Evolutionary conservation across 129 eudicot genomes (phyloP).

Genomic region (Scalesia atractyloides): DNA sequence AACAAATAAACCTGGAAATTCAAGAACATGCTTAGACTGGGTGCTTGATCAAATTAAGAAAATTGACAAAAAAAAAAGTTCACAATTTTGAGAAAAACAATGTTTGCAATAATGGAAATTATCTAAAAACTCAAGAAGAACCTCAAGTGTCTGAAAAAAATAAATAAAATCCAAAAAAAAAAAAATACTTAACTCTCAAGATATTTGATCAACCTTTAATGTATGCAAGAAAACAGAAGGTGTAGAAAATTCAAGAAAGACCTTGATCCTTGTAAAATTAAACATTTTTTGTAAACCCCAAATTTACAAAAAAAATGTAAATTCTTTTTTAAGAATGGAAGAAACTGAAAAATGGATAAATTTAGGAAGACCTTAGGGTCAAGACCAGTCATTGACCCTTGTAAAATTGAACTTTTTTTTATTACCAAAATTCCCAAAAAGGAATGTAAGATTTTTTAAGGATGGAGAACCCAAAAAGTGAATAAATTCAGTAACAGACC

Average conservation of each 20-base stretch:
- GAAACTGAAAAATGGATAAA: background rate
- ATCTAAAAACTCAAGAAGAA: background rate
- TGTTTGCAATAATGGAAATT: background rate
- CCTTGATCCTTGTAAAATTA: background rate
- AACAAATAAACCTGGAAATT: slow-evolving; percentile 3
- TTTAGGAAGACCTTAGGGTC: background rate
- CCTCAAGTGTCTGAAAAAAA: background rate
- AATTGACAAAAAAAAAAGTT: background rate
- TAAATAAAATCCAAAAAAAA: background rate
- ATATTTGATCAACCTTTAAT: background rate
- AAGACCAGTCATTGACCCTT: no score
- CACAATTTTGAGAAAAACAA: background rate
- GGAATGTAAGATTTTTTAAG: background rate
- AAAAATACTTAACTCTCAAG: background rate
- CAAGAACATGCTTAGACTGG: background rate
- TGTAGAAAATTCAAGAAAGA: slow-evolving; percentile 6
- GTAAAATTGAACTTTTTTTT: no score
- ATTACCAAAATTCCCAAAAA: no score
- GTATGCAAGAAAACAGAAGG: slow-evolving; percentile 12
- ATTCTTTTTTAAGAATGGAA: background rate
- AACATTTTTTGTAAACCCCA: background rate
- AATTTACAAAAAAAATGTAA: background rate
- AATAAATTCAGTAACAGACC: slow-evolving; percentile 10
- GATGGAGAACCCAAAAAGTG: background rate
- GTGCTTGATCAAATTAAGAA: background rate